Evolutionary conservation across 2,329 filamentous ascomycete species (phyloP), one percentile per base, ranked within the genome.

Genomic region (Chaetomiaceae sp.): DNA sequence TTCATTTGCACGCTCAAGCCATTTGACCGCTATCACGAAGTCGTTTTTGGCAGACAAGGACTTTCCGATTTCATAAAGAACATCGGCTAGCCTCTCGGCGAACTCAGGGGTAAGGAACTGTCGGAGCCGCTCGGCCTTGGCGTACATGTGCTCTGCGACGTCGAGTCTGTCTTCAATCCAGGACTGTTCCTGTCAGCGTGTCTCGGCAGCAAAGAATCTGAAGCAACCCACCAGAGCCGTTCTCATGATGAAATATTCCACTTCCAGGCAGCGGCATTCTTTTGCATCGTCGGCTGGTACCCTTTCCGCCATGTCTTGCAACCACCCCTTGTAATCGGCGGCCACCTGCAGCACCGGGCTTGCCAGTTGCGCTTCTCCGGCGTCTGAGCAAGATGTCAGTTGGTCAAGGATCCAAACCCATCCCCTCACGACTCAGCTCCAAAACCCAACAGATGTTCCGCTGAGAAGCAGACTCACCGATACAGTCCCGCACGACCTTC

Each of bases 141-240:
- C 65, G 62, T 84, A 90, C 72, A 93, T 80, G 62, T 88, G 80
- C 45, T 95, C 87, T 22, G 87, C 86, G 38, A 89, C 76, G 47
- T 91, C 85, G 12, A 85, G 70, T 33, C 83, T 78, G 33, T 78
- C 73, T 59, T 89, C 82, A 56, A 81, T 80, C 81, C 84, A 95
- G 24, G 83, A 77, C 87, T 91, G 40, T 27, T 5, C 14, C 9
- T 0, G 37, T 56, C 30, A 57, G 49, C 33, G 34, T 15, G 19
- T 11, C 8, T 40, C 14, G 10, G n/a, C 10, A 3, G 9, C 11
- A 10, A 7, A 30, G 9, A 53, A n/a, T n/a, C n/a, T n/a, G n/a
- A n/a, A n/a, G n/a, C n/a, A n/a, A n/a, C 73, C 62, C 65, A 88
- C 88, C 64, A 93, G 62, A 26, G 75, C 73, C 30, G 80, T 80